Evolutionary conservation across 2,329 filamentous ascomycete species (phyloP).

Genomic region (Paraphoma sp.): DNA sequence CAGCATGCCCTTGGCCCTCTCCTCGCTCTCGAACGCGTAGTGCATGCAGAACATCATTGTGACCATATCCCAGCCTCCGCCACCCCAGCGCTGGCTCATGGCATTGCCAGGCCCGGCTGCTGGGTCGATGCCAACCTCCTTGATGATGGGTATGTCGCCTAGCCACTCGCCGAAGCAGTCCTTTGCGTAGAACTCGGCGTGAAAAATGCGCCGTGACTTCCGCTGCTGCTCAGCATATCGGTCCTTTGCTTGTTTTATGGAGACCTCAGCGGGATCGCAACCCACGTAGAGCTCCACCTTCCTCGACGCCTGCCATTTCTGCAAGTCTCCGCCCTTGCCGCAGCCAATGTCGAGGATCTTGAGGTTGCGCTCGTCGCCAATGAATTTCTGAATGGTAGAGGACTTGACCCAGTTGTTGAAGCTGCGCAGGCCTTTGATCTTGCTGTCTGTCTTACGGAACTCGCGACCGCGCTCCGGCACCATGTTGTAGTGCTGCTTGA

Average conservation of each 20-base stretch:
- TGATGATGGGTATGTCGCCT: conserved; percentile 80
- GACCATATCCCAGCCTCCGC: conserved; percentile 89
- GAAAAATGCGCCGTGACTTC: conserved; percentile 69
- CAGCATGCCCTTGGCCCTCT: conserved; percentile 89
- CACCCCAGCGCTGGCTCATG: conserved; percentile 69
- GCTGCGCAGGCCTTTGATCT: conserved; percentile 90
- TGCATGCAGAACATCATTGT: conserved; percentile 99
- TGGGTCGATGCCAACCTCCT: conserved; percentile 84
- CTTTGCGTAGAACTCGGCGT: conserved; percentile 86
- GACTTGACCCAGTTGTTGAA: conserved; percentile 99
- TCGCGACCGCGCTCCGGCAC: conserved; percentile 92
- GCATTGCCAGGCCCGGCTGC: conserved; percentile 67
- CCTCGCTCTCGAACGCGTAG: conserved; percentile 94
- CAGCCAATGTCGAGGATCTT: conserved; percentile 93
- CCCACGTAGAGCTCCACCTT: conserved; percentile 92
- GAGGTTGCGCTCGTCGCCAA: conserved; percentile 61
- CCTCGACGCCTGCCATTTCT: conserved; percentile 94
- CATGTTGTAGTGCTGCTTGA: conserved; percentile 93
- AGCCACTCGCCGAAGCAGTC: conserved; percentile 91
- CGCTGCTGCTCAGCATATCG: conserved; percentile 78
- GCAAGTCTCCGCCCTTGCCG: conserved; percentile 93
- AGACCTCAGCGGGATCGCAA: conserved; percentile 89
- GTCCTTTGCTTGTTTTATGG: conserved; percentile 87
- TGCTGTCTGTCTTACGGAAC: conserved; percentile 92
- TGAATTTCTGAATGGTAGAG: conserved; percentile 93